Percentiles rank a stretch among this genome's conserved stretches.
phyloP scores from a whole-genome alignment of 306 rosid species.

The Carpinus fangiana region DNA sequence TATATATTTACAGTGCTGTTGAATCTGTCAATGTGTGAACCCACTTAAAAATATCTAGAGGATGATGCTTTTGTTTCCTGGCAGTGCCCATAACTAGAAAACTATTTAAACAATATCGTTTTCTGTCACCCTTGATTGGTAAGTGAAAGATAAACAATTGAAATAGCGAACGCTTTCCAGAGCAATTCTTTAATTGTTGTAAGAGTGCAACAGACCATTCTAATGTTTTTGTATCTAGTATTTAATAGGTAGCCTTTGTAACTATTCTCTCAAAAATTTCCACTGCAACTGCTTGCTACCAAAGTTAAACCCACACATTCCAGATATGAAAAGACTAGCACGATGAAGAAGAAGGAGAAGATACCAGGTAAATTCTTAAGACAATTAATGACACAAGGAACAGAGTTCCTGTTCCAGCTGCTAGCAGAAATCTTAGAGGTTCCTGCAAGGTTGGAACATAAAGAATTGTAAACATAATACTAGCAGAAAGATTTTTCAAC shows the following conservation, averaged over 20 bases:
- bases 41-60: not conserved
- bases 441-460: conserved; percentile 61
- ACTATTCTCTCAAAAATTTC: not conserved
- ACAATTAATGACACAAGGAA: conserved; percentile 83
- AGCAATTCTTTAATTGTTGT: not conserved
- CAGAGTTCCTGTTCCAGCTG: conserved; percentile 97
- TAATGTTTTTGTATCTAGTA: not conserved
- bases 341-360: conserved; percentile 17
- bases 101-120: not conserved
- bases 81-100: not conserved
- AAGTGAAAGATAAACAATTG: not conserved
- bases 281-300: not conserved
- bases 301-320: conserved; percentile 15
- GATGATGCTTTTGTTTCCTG: conserved; percentile 3
- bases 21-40: not conserved
- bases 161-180: not conserved
- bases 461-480: conserved; percentile 1
- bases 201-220: not conserved
- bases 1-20: not conserved
- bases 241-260: not conserved
- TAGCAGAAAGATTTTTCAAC: conserved; percentile 14
- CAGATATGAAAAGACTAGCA: conserved; percentile 11
- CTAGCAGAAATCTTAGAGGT: conserved; percentile 82
- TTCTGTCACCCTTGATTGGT: not conserved
- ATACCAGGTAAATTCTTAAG: conserved; percentile 89